Evolutionary conservation across 106 monocot species (phyloP).

Genomic region (Dioscorea dumetorum): DNA sequence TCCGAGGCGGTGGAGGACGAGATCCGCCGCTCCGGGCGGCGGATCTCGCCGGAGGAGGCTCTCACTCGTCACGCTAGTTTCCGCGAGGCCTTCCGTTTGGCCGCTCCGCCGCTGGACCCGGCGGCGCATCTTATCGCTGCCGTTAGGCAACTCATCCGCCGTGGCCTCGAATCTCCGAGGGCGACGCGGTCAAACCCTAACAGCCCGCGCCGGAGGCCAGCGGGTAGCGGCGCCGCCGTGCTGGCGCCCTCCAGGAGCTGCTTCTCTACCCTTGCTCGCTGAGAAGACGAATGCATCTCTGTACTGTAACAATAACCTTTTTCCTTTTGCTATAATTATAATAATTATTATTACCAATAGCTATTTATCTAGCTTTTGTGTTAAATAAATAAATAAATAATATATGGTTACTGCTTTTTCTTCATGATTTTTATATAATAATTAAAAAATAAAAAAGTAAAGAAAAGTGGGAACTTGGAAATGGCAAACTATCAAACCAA

Average conservation of each 20-base stretch:
- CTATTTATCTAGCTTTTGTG: too few relatives aligned
- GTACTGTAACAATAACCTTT: too few relatives aligned
- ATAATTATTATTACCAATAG: too few relatives aligned
- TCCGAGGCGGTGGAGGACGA: conserved; percentile 44
- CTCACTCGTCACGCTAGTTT: conserved; percentile 27
- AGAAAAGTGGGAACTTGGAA: too few relatives aligned
- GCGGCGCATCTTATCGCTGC: conserved; percentile 27
- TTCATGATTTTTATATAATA: too few relatives aligned
- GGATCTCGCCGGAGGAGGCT: conserved; percentile 42
- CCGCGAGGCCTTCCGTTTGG: conserved; percentile 14
- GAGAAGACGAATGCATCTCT: neutral
- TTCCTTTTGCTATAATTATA: too few relatives aligned
- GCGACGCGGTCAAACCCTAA: conserved; percentile 10
- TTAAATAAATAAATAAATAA: too few relatives aligned
- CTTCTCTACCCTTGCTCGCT: conserved; percentile 14
- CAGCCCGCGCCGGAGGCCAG: conserved; percentile 2
- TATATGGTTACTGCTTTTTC: neutral
- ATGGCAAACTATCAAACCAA: too few relatives aligned
- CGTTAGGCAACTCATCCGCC: conserved; percentile 25
- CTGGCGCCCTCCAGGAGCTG: conserved; percentile 14
- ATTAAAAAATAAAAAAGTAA: too few relatives aligned
- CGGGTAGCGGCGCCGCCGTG: neutral
- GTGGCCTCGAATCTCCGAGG: conserved; percentile 20
- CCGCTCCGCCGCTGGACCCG: conserved; percentile 2
- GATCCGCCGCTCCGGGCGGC: conserved; percentile 13